Percentiles rank a stretch among this genome's conserved stretches.
Evolutionary conservation across 129 eudicot species (phyloP).

Genomic region (Chrysanthemum lavandulifolium): DNA sequence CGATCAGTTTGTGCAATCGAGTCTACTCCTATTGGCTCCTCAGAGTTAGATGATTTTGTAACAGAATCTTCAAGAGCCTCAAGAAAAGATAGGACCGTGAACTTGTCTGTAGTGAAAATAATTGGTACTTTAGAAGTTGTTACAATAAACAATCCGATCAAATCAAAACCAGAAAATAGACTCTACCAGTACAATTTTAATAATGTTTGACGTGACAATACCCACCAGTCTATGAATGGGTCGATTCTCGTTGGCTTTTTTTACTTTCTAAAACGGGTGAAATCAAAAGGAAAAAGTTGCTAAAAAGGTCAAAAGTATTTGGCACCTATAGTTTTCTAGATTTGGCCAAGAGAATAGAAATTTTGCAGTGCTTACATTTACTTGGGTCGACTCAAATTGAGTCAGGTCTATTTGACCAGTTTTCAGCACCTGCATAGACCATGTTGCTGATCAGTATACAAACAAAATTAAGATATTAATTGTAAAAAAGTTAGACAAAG

Average conservation of each 20-base stretch:
- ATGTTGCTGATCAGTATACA: not conserved
- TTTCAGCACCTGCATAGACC: conserved; percentile 70
- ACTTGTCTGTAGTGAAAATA: conserved; percentile 56
- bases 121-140: not conserved
- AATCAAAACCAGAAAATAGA: not conserved
- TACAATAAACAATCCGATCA: not conserved
- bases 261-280: too few species aligned
- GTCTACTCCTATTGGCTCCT: conserved; percentile 42
- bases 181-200: too few species aligned
- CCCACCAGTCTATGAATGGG: too few species aligned
- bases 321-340: not conserved
- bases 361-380: conserved; percentile 63
- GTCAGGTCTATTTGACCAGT: conserved; percentile 97
- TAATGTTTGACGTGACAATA: not conserved
- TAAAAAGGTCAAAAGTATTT: too few species aligned
- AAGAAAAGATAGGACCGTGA: conserved; percentile 88
- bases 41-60: conserved; percentile 33
- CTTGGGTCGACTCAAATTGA: conserved; percentile 96
- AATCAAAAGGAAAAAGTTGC: too few species aligned
- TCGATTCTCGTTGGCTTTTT: too few species aligned
- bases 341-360: not conserved
- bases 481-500: not conserved
- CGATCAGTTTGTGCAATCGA: conserved; percentile 40
- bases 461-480: not conserved
- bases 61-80: conserved; percentile 99